Percentiles rank a stretch among this genome's conserved stretches.
These are phyloP conservation scores for Penicillium atrosanguineum DNA, from an alignment of 495 filamentous ascomycete genomes.

Conservation along the genomic window DNA sequence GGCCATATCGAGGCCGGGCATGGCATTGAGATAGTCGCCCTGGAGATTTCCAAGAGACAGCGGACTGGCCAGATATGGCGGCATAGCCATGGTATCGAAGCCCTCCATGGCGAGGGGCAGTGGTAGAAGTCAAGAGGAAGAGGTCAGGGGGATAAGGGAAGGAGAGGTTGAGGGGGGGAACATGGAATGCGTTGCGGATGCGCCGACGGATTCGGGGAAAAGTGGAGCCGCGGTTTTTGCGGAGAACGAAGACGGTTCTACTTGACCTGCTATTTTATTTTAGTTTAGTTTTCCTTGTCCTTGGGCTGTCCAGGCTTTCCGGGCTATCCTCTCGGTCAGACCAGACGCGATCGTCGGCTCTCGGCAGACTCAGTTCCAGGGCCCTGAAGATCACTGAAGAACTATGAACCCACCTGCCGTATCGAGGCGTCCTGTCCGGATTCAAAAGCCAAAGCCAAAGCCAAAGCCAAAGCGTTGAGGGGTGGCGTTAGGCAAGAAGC, in stretches of 20 bases:
- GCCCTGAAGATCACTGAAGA: conserved; percentile 28
- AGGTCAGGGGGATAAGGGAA: conserved; percentile 10
- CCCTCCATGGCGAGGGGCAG: conserved; percentile 54
- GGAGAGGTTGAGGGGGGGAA: conserved; percentile 7
- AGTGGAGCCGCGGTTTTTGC: conserved; percentile 34
- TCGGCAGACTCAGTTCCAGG: conserved; percentile 14
- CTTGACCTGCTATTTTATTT: neutral
- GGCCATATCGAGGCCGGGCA: conserved; percentile 53
- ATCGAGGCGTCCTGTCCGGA: conserved; percentile 10
- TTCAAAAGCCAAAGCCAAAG: neutral
- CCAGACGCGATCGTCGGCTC: conserved; percentile 16
- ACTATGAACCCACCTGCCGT: conserved; percentile 27
- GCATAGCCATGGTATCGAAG: conserved; percentile 64
- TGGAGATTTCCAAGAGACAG: conserved; percentile 53
- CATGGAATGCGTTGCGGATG: conserved; percentile 21
- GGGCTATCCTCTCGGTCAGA: conserved; percentile 1
- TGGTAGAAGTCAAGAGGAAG: conserved; percentile 7
- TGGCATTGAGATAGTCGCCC: conserved; percentile 50
- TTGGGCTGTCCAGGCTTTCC: neutral
- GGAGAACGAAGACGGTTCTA: conserved; percentile 23
- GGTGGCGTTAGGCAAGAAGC: neutral
- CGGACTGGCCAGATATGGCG: conserved; percentile 54
- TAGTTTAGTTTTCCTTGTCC: neutral
- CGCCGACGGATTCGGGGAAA: conserved; percentile 34
- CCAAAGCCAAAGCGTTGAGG: neutral